A percentile compares a stretch with the other conserved stretches of the same genome.
Conservation (phyloP, 371 early-diverging fungal species). For the Apophysomyces trapeziformis region DNA sequence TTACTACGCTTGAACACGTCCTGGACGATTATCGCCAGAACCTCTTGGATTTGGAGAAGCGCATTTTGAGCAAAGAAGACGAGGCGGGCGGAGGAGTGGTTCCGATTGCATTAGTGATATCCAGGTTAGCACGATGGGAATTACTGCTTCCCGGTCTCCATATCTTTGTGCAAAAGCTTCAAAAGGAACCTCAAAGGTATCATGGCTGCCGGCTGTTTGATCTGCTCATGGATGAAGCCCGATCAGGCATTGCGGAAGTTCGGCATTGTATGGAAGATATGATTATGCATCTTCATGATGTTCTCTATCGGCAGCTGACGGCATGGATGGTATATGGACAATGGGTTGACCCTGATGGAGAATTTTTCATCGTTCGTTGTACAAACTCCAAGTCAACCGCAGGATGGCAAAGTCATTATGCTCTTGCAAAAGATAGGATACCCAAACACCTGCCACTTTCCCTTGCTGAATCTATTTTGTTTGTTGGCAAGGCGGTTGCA, state of each 20-base stretch:
- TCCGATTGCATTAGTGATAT: constrained; percentile 51
- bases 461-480: constrained; percentile 67
- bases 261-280: constrained; percentile 57
- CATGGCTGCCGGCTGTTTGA: constrained; percentile 62
- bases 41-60: constrained; percentile 62
- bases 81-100: constrained; percentile 49
- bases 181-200: constrained; percentile 35
- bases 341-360: constrained; percentile 62
- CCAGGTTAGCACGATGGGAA: constrained; percentile 46
- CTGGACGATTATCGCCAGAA: constrained; percentile 58
- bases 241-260: constrained; percentile 62
- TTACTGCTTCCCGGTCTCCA: constrained; percentile 50
- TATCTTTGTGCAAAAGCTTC: constrained; percentile 32
- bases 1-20: constrained; percentile 51
- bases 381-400: constrained; percentile 14
- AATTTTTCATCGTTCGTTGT: constrained; percentile 65
- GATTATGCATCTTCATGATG: constrained; percentile 56
- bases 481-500: constrained; percentile 75
- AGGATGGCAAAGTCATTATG: constrained; percentile 60
- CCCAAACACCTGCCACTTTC: constrained; percentile 58
- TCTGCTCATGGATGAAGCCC: constrained; percentile 57
- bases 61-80: constrained; percentile 51
- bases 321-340: constrained; percentile 79
- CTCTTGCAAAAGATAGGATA: constrained; percentile 47
- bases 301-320: constrained; percentile 69